Percentiles rank a stretch among this genome's conserved stretches.
Evolutionary conservation across 306 rosid genomes (phyloP).

Genomic region (Trifolium dubium): DNA sequence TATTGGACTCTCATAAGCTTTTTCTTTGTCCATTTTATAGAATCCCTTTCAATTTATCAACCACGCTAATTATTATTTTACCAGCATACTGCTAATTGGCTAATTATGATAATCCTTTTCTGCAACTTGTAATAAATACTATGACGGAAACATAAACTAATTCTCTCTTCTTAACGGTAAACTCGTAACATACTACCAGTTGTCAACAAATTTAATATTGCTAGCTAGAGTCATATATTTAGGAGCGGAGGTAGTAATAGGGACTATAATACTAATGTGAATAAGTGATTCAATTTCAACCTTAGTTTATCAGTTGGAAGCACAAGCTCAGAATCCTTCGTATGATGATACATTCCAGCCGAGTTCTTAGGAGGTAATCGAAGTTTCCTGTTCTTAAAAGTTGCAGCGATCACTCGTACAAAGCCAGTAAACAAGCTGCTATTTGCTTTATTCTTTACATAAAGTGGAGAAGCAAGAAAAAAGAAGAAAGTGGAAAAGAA

Average conservation of each 20-base stretch:
- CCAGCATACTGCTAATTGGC: no score
- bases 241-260: not conserved
- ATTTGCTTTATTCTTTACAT: conserved; percentile 21
- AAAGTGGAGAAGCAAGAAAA: conserved; percentile 26
- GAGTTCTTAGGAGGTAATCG: not conserved
- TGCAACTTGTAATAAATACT: no score
- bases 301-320: conserved; percentile 32
- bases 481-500: conserved; percentile 29
- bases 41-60: no score
- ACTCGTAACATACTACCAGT: not conserved
- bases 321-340: not conserved
- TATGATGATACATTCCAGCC: conserved; percentile 6
- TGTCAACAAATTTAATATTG: not conserved
- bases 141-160: not conserved
- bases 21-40: no score
- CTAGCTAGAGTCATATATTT: not conserved
- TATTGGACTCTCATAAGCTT: no score
- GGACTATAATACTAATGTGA: not conserved
- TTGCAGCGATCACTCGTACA: conserved; percentile 4
- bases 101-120: no score
- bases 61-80: no score
- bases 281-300: not conserved
- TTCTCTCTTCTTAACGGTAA: not conserved
- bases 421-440: conserved; percentile 20
- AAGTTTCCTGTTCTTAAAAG: conserved; percentile 18